A percentile compares a stretch with the other conserved stretches of the same genome.
Conservation (phyloP, 2,329 filamentous ascomycete species). For the Colletotrichum simmondsii region DNA sequence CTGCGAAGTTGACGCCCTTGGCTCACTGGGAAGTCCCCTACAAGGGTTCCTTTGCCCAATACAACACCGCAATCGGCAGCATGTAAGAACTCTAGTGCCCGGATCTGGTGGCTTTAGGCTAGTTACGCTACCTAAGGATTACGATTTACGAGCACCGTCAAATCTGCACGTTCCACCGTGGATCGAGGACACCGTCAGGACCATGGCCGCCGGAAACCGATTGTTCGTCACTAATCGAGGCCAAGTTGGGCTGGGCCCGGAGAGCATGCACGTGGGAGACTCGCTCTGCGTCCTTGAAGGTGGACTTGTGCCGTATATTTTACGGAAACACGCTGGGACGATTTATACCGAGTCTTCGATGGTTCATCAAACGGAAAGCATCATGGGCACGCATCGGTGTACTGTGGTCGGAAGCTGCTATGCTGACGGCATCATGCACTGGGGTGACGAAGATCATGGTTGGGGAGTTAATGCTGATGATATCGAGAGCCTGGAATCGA, state of each 20-base stretch:
- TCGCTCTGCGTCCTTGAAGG: constrained; percentile 9
- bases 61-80: no score
- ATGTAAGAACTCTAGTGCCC: no score
- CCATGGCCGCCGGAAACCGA: background rate
- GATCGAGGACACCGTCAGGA: constrained; percentile 5
- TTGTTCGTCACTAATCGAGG: constrained; percentile 6
- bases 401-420: constrained; percentile 23
- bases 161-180: background rate
- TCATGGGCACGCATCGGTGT: background rate
- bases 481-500: background rate
- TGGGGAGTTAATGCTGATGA: background rate
- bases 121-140: background rate
- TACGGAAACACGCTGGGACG: background rate
- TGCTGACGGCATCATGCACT: constrained; percentile 17
- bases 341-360: background rate
- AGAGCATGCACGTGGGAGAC: background rate
- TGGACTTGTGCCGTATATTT: constrained; percentile 9
- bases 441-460: background rate
- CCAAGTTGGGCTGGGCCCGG: constrained; percentile 5
- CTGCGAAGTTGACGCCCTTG: background rate
- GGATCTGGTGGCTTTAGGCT: background rate
- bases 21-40: background rate
- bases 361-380: background rate
- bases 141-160: background rate
- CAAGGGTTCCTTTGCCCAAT: no score